Percentiles rank a stretch among this genome's conserved stretches.
Evolutionary conservation across 768 basidiomycete species (phyloP).

Genomic region (Termitomyces eurrhizus): DNA sequence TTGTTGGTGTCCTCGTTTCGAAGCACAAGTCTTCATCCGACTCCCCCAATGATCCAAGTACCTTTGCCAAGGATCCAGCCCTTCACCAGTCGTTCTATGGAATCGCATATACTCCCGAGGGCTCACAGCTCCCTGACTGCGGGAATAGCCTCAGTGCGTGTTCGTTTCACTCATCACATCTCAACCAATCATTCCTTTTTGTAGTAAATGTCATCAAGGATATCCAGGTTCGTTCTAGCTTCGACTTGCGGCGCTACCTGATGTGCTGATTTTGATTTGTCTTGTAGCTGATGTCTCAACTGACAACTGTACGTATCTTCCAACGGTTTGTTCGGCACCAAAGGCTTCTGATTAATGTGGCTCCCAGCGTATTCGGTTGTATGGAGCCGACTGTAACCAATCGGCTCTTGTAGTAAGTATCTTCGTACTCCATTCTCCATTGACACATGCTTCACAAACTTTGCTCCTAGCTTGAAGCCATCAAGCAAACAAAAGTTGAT

Average conservation of each 20-base stretch:
- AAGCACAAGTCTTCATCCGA: conserved; percentile 28
- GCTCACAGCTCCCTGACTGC: conserved; percentile 69
- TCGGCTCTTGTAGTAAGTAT: conserved; percentile 63
- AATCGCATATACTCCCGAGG: conserved; percentile 80
- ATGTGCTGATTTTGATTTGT: conserved; percentile 5
- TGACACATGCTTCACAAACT: neutral
- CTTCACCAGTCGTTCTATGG: conserved; percentile 80
- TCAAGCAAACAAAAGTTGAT: conserved; percentile 84
- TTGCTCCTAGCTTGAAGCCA: conserved; percentile 67
- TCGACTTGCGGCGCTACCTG: neutral
- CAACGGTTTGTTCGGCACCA: neutral
- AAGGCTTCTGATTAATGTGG: conserved; percentile 8
- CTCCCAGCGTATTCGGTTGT: conserved; percentile 64
- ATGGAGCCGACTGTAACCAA: conserved; percentile 87
- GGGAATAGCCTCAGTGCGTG: conserved; percentile 46
- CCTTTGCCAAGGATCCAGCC: conserved; percentile 64
- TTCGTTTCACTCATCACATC: neutral
- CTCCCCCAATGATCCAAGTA: conserved; percentile 64
- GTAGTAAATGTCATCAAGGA: conserved; percentile 60
- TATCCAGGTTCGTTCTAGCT: conserved; percentile 50
- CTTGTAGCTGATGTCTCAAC: conserved; percentile 72
- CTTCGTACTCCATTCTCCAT: neutral
- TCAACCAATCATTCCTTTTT: neutral
- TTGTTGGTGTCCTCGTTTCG: conserved; percentile 53
- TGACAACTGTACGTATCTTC: conserved; percentile 50